Evolutionary conservation across 1,284 basidiomycete genomes (phyloP), one percentile per base, ranked within the genome.

Genomic region (Cutaneotrichosporon spelunceum): DNA sequence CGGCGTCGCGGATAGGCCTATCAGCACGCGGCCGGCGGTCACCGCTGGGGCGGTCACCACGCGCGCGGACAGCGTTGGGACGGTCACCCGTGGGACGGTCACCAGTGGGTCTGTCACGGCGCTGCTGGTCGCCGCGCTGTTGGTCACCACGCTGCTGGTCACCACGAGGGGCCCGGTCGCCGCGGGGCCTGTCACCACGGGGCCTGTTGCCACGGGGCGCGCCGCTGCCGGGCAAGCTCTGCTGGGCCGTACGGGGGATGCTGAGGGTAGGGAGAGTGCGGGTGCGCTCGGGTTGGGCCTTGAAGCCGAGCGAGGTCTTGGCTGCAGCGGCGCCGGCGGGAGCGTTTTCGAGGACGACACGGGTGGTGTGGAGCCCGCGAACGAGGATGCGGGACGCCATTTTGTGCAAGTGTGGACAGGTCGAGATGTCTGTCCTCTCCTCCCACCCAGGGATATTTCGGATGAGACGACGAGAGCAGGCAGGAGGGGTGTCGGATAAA

Each of bases 331-430:
- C 42, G 10, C 4, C 21, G 10, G 33, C 26, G 33, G 44, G 19
- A 8, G n/a, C 33, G 42, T 45, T 57, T 24, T 54, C 42, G 47
- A 59, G 39, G 27, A 30, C 27, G 10, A 27, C 34, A 45, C 57
- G 50, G 39, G 63, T 29, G 26, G 57, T 65, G 57, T 59, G 53
- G 4, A 65, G 44, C 9, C 60, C 55, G 30, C 63, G 60, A n/a
- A 26, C 50, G 44, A 61, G n/a, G 29, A 19, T 56, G 23, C 59
- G 53, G 42, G 56, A 26, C 33, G 60, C 53, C 63, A 65, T 65
- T 48, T 27, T 60, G 58, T 26, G 54, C 56, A 52, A 30, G n/a
- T 30, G 57, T 56, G 24, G 39, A 42, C 16, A 33, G 30, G 34
- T 7, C 11, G 34, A 36, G 23, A 19, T 21, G n/a, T 23, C 0